Evolutionary conservation across 257 asterid species (phyloP).

Genomic region (Apocynum venetum): DNA sequence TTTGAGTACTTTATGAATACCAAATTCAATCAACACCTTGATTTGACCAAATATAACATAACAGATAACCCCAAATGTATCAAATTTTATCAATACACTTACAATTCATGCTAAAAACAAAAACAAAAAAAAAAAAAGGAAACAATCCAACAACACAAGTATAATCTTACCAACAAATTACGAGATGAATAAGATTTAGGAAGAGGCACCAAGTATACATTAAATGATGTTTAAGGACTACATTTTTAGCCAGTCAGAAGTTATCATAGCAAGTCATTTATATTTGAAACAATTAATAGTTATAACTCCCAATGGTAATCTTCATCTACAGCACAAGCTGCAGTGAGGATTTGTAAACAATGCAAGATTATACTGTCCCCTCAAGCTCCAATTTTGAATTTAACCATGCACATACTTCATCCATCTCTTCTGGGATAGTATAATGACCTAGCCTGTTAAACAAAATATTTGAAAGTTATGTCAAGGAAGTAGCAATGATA

Average conservation of each 20-base stretch:
- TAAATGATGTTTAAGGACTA: slow-evolving; percentile 6
- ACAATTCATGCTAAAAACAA: no score
- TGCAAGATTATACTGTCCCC: slow-evolving; percentile 27
- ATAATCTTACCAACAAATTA: neutral
- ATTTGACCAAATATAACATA: neutral
- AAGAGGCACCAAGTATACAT: neutral
- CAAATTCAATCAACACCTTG: neutral
- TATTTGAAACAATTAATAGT: slow-evolving; percentile 5
- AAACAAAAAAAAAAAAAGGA: no score
- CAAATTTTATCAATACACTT: no score
- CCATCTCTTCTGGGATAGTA: slow-evolving; percentile 79
- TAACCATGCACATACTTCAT: slow-evolving; percentile 68
- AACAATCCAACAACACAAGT: neutral
- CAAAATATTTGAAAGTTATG: slow-evolving; percentile 3
- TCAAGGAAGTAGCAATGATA: neutral
- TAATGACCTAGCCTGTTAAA: slow-evolving; percentile 71
- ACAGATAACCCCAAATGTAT: no score
- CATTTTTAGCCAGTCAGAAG: neutral
- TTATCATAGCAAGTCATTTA: neutral
- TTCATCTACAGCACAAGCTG: slow-evolving; percentile 8
- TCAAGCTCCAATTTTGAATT: slow-evolving; percentile 61
- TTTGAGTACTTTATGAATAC: no score
- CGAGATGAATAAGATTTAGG: neutral
- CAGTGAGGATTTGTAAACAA: neutral
- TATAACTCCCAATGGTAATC: neutral